Evolutionary conservation across 345 rosid genomes (phyloP).

Genomic region (Hibiscus syriacus): DNA sequence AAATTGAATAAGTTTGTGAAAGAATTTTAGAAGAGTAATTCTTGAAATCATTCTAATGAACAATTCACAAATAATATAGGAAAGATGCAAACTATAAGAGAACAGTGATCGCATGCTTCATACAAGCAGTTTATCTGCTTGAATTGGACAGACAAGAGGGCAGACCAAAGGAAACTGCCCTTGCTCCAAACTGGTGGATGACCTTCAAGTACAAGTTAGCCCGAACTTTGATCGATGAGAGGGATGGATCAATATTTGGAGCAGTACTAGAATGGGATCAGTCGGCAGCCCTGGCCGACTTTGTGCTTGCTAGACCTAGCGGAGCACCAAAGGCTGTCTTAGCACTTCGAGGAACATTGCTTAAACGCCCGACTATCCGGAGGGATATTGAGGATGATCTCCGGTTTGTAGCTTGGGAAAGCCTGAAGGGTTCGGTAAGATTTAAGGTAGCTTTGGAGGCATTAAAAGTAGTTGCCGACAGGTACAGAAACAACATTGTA

Average conservation of each 20-base stretch:
- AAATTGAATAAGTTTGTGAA: no score
- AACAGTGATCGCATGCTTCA: constrained; percentile 83
- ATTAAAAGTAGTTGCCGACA: constrained; percentile 47
- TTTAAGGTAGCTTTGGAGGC: constrained; percentile 58
- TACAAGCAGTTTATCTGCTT: constrained; percentile 87
- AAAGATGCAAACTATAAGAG: constrained; percentile 87
- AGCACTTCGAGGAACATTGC: constrained; percentile 76
- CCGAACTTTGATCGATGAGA: constrained; percentile 59
- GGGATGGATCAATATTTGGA: constrained; percentile 87
- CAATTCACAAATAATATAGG: constrained; percentile 30
- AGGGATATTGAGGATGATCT: constrained; percentile 90
- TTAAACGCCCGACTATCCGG: constrained; percentile 72
- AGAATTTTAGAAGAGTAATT: no score
- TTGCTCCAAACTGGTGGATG: constrained; percentile 97
- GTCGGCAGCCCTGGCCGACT: constrained; percentile 71
- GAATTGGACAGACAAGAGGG: constrained; percentile 89
- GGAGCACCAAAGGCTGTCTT: constrained; percentile 92
- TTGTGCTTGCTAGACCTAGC: constrained; percentile 69
- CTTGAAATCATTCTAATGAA: not conserved
- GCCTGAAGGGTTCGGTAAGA: constrained; percentile 83
- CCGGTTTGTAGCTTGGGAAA: constrained; percentile 94
- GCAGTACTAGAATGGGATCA: constrained; percentile 89
- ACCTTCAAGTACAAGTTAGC: constrained; percentile 76
- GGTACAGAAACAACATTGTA: constrained; percentile 64
- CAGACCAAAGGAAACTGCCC: constrained; percentile 49